Percentiles rank a stretch among this genome's conserved stretches.
These are phyloP conservation scores for Lentithecium fluviatile DNA, from an alignment of 495 filamentous ascomycete genomes.

Conservation along the genomic window DNA sequence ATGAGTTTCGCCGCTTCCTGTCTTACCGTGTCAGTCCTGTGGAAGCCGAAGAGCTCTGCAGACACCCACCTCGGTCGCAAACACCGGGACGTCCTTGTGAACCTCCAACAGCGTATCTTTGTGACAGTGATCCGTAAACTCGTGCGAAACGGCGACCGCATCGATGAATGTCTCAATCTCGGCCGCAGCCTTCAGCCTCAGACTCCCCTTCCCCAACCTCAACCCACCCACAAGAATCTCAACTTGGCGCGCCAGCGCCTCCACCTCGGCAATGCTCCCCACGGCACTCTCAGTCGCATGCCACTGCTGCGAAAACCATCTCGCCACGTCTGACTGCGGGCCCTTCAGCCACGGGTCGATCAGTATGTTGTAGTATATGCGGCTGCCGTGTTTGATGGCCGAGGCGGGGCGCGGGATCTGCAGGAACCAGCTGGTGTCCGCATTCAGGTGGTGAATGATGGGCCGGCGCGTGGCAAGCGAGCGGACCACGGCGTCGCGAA, in stretches of 20 bases:
- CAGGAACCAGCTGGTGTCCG: slow-evolving; percentile 58
- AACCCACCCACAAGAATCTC: slow-evolving; percentile 35
- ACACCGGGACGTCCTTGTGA: slow-evolving; percentile 48
- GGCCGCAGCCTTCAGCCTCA: neutral
- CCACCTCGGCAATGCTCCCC: slow-evolving; percentile 41
- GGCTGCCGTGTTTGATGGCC: slow-evolving; percentile 33
- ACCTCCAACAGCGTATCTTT: slow-evolving; percentile 53
- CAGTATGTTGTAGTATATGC: slow-evolving; percentile 53
- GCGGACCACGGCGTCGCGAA: slow-evolving; percentile 38
- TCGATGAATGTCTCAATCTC: slow-evolving; percentile 45
- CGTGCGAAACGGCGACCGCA: slow-evolving; percentile 51
- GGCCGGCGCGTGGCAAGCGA: slow-evolving; percentile 47
- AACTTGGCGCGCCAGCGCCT: slow-evolving; percentile 38
- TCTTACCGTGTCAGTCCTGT: neutral
- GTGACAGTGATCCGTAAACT: slow-evolving; percentile 62
- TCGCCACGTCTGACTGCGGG: slow-evolving; percentile 52
- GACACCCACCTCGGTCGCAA: slow-evolving; percentile 45
- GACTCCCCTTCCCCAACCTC: slow-evolving; percentile 19
- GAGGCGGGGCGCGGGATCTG: slow-evolving; percentile 51
- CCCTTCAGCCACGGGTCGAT: slow-evolving; percentile 59
- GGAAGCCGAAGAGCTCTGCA: neutral
- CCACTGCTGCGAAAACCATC: slow-evolving; percentile 58
- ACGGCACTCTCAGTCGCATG: slow-evolving; percentile 50
- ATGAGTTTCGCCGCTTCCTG: slow-evolving; percentile 50
- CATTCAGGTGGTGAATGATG: slow-evolving; percentile 57